A percentile compares a stretch with the other conserved stretches of the same genome.
These are phyloP conservation scores for Xylariaceae sp. DNA, from an alignment of 2,329 filamentous ascomycete genomes.

Conservation along the genomic window DNA sequence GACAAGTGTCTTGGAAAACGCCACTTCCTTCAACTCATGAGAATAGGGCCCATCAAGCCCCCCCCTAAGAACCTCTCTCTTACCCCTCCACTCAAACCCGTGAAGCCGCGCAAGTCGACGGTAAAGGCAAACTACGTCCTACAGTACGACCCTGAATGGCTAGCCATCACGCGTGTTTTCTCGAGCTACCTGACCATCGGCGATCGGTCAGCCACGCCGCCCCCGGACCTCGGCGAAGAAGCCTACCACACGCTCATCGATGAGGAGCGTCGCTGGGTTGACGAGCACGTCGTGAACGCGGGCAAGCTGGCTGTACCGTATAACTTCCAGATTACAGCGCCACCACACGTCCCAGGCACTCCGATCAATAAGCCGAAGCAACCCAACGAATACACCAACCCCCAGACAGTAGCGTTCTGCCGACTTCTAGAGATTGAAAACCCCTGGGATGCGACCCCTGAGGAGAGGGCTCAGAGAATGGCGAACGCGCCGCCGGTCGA, in stretches of 20 bases:
- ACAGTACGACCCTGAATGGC: slow-evolving; percentile 89
- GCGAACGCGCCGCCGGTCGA: slow-evolving; percentile 49
- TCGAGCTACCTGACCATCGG: slow-evolving; percentile 60
- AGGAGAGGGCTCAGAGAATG: slow-evolving; percentile 60
- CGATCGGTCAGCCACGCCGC: slow-evolving; percentile 46
- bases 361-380: slow-evolving; percentile 56
- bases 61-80: too few species aligned
- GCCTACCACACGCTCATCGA: slow-evolving; percentile 64
- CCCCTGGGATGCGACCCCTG: slow-evolving; percentile 64
- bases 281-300: slow-evolving; percentile 62
- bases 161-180: slow-evolving; percentile 85
- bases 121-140: slow-evolving; percentile 49
- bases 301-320: slow-evolving; percentile 64
- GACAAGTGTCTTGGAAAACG: slow-evolving; percentile 83
- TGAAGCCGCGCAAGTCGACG: slow-evolving; percentile 20
- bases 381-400: slow-evolving; percentile 78
- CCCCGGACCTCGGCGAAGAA: slow-evolving; percentile 61
- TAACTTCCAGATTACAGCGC: slow-evolving; percentile 74
- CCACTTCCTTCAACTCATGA: slow-evolving; percentile 75
- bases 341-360: slow-evolving; percentile 54
- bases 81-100: neutral
- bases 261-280: slow-evolving; percentile 70
- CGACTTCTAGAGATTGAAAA: slow-evolving; percentile 71
- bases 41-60: slow-evolving; percentile 48
- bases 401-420: slow-evolving; percentile 81